Evolutionary conservation across 768 basidiomycete genomes (phyloP).

Genomic region (Russula dissimulans): DNA sequence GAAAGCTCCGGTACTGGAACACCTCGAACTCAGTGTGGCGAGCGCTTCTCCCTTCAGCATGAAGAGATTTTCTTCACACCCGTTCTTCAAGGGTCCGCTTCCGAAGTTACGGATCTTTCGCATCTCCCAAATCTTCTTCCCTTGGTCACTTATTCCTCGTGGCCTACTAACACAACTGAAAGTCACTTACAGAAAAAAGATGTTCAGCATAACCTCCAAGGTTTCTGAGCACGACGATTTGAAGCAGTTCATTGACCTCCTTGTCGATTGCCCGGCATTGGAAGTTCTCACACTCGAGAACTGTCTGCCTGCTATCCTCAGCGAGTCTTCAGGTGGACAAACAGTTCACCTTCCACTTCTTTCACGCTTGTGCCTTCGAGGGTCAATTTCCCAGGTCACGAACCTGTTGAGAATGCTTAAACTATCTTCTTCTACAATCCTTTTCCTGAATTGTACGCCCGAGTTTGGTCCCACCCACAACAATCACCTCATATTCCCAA

Average conservation of each 20-base stretch:
- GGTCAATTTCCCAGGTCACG: too few species aligned
- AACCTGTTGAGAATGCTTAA: too few species aligned
- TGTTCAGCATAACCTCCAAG: not conserved
- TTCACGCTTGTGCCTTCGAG: too few species aligned
- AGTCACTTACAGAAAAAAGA: not conserved
- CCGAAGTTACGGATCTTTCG: too few species aligned
- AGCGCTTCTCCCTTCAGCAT: not conserved
- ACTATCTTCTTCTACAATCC: too few species aligned
- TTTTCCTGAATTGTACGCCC: not conserved
- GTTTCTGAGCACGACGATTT: not conserved
- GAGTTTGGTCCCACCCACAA: not conserved
- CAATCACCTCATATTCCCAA: not conserved
- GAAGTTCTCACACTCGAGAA: not conserved
- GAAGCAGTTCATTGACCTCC: not conserved
- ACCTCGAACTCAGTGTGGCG: not conserved
- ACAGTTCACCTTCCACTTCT: too few species aligned
- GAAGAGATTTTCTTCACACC: not conserved
- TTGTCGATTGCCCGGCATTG: not conserved
- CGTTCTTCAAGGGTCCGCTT: not conserved
- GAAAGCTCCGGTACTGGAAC: conserved; percentile 1
- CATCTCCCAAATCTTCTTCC: too few species aligned
- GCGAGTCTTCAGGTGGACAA: too few species aligned
- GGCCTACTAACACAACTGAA: too few species aligned
- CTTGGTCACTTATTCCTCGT: too few species aligned
- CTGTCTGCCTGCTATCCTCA: not conserved